Percentiles rank a stretch among this genome's conserved stretches.
Conservation (phyloP, 768 basidiomycete genomes). For the Chalciporus pseudorubinellus region DNA sequence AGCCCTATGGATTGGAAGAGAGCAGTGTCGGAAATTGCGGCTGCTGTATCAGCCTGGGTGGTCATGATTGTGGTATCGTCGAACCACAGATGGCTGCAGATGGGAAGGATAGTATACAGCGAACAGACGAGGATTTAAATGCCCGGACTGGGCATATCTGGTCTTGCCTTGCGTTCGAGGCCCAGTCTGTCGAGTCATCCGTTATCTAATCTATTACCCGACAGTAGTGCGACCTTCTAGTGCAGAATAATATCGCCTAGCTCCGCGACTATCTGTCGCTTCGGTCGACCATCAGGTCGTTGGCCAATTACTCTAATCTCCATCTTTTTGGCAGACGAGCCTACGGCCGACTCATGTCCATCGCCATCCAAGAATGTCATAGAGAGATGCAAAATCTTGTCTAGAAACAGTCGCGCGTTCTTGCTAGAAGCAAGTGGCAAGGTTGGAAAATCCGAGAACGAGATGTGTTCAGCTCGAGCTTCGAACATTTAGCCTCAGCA, state of each 20-base stretch:
- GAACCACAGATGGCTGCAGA: not conserved
- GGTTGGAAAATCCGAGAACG: slow-evolving; percentile 31
- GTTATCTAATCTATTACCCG: slow-evolving; percentile 25
- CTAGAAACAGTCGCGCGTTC: slow-evolving; percentile 18
- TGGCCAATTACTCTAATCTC: slow-evolving; percentile 20
- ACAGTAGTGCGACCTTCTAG: too few relatives aligned
- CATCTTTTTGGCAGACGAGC: slow-evolving; percentile 18
- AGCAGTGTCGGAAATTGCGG: slow-evolving; percentile 6
- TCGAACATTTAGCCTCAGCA: not conserved
- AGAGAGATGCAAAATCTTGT: slow-evolving; percentile 22
- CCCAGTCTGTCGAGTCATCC: slow-evolving; percentile 6
- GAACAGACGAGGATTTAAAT: not conserved
- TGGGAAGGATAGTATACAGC: not conserved
- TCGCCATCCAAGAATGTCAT: slow-evolving; percentile 24
- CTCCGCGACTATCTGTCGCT: slow-evolving; percentile 21
- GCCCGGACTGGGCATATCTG: too few relatives aligned
- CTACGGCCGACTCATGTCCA: not conserved
- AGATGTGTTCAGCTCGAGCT: slow-evolving; percentile 26
- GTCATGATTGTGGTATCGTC: slow-evolving; percentile 10
- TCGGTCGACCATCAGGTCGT: slow-evolving; percentile 24
- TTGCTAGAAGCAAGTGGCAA: slow-evolving; percentile 22
- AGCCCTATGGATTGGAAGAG: slow-evolving; percentile 80
- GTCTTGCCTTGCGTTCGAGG: too few relatives aligned
- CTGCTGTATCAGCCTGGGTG: slow-evolving; percentile 8
- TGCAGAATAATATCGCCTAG: slow-evolving; percentile 24